These are phyloP conservation scores for Forsythia viridissima DNA, from an alignment of 257 asterid genomes.

Conservation along the genomic window DNA sequence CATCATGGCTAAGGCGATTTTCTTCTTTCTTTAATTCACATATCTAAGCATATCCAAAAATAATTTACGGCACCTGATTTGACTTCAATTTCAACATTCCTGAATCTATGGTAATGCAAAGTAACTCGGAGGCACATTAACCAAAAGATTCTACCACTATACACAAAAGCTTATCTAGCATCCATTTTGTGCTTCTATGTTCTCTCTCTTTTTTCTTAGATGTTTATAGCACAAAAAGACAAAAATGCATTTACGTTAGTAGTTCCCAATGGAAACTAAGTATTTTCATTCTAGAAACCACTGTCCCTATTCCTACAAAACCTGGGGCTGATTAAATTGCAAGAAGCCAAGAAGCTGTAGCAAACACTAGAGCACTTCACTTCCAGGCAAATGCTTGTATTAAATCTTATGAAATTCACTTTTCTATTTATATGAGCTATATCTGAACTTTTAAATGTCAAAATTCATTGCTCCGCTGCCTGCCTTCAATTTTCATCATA, in stretches of 20 bases:
- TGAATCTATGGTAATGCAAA: neutral
- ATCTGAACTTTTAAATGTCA: conserved; percentile 9
- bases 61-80: neutral
- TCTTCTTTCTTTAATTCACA: neutral
- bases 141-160: no score
- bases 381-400: neutral
- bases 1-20: neutral
- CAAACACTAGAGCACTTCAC: neutral
- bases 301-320: neutral
- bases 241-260: no score
- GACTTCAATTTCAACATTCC: neutral
- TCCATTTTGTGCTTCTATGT: neutral
- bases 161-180: neutral
- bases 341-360: neutral
- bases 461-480: conserved; percentile 2
- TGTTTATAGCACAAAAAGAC: neutral
- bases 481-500: neutral
- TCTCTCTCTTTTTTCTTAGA: neutral
- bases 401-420: neutral
- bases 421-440: conserved; percentile 17
- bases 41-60: neutral
- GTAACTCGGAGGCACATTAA: neutral
- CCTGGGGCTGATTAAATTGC: neutral
- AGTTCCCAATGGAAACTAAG: neutral
- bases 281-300: neutral